A percentile compares a stretch with the other conserved stretches of the same genome.
These are phyloP conservation scores for Nicotiana knightiana DNA, from an alignment of 257 asterid genomes.

Conservation along the genomic window DNA sequence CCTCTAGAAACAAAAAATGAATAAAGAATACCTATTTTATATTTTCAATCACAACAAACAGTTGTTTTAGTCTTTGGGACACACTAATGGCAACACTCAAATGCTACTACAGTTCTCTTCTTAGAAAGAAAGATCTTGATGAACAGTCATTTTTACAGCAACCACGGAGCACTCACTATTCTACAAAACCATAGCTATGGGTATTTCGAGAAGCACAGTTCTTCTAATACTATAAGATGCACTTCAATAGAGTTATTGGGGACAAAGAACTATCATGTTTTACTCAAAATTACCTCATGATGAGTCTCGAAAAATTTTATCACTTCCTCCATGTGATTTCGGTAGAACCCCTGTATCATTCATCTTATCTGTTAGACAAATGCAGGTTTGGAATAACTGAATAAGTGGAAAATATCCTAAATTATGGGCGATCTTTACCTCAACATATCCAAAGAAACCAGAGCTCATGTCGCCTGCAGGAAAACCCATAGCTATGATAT, in stretches of 20 bases:
- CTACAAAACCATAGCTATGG: neutral
- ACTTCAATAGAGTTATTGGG: neutral
- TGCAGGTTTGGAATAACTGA: neutral
- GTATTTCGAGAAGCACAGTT: neutral
- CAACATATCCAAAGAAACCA: conserved; percentile 90
- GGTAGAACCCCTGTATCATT: conserved; percentile 69
- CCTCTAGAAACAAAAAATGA: neutral
- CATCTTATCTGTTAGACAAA: conserved; percentile 22
- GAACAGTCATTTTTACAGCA: neutral
- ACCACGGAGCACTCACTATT: neutral
- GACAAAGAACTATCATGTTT: neutral
- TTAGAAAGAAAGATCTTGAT: neutral
- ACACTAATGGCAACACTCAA: neutral
- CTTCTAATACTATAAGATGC: neutral
- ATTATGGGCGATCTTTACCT: conserved; percentile 42
- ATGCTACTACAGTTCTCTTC: neutral
- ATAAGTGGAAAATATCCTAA: neutral
- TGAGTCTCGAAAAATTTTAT: conserved; percentile 93
- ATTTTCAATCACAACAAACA: neutral
- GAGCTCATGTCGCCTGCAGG: conserved; percentile 99
- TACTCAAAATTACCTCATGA: conserved; percentile 54
- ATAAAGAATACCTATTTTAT: neutral
- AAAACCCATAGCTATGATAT: conserved; percentile 96
- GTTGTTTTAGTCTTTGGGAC: neutral
- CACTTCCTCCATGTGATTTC: conserved; percentile 99